These are phyloP conservation scores for Dothistroma pini DNA, from an alignment of 2,329 filamentous ascomycete genomes.

Conservation along the genomic window DNA sequence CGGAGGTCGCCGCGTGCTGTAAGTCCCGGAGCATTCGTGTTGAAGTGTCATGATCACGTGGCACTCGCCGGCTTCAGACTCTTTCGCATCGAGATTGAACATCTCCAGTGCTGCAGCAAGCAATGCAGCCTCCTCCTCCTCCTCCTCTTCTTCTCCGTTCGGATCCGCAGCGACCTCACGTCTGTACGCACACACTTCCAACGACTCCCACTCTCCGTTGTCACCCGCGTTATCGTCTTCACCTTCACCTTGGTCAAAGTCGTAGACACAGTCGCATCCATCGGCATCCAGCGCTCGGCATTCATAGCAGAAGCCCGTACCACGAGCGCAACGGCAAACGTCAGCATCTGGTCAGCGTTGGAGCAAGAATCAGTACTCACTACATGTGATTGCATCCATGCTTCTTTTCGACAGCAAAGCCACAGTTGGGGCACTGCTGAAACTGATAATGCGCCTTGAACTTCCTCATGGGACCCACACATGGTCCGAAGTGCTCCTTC, in stretches of 20 bases:
- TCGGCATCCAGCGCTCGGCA: constrained; percentile 8
- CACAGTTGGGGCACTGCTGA: constrained; percentile 14
- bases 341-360: background rate
- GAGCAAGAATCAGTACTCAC: constrained; percentile 8
- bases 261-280: constrained; percentile 4
- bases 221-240: background rate
- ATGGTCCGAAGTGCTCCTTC: constrained; percentile 20
- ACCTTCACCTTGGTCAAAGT: constrained; percentile 7
- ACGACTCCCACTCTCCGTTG: background rate
- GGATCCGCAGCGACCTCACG: too few species aligned
- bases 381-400: constrained; percentile 17
- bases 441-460: constrained; percentile 10
- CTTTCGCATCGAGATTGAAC: too few species aligned
- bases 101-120: too few species aligned
- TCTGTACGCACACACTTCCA: too few species aligned
- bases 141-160: too few species aligned
- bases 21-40: too few species aligned
- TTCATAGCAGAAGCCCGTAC: constrained; percentile 13
- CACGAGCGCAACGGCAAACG: background rate
- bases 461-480: constrained; percentile 1
- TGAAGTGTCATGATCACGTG: too few species aligned
- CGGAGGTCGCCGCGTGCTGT: too few species aligned
- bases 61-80: too few species aligned
- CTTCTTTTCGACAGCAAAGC: constrained; percentile 13
- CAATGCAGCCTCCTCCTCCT: too few species aligned